phyloP scores from a whole-genome alignment of 139 green algal genomes.

The Desmodesmus armatus region DNA sequence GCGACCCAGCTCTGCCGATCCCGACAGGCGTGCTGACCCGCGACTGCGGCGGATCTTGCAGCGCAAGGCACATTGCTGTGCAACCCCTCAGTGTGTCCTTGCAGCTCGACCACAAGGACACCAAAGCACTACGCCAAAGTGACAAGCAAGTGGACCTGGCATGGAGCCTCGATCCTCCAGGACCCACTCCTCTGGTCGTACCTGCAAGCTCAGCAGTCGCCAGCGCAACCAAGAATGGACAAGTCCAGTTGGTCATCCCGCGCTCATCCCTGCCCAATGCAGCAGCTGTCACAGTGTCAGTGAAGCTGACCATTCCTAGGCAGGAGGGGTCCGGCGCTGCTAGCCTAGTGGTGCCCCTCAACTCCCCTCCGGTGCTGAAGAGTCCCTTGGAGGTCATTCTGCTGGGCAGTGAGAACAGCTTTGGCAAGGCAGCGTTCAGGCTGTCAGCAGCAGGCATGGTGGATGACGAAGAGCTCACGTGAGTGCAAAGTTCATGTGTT shows the following conservation, averaged over 20 bases:
- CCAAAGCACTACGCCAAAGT: neutral
- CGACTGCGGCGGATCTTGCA: neutral
- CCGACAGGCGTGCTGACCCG: neutral
- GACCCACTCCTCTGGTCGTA: neutral
- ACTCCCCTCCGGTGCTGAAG: neutral
- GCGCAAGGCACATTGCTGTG: neutral
- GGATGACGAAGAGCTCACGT: neutral
- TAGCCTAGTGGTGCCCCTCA: neutral
- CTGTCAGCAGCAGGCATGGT: neutral
- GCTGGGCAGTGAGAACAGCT: neutral
- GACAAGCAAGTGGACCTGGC: neutral
- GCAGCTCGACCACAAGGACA: neutral
- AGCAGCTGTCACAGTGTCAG: neutral
- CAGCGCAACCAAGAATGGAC: too few species aligned
- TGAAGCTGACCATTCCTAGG: neutral
- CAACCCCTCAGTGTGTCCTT: neutral
- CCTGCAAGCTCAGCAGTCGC: too few species aligned
- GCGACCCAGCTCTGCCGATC: neutral
- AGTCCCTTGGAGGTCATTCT: neutral
- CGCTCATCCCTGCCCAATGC: neutral
- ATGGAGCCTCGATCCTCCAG: neutral
- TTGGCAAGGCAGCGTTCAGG: neutral
- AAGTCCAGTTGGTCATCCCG: neutral
- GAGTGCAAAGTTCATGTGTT: neutral
- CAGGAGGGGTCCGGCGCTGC: neutral